Evolutionary conservation across 257 asterid genomes (phyloP).

Genomic region (Coffea canephora): DNA sequence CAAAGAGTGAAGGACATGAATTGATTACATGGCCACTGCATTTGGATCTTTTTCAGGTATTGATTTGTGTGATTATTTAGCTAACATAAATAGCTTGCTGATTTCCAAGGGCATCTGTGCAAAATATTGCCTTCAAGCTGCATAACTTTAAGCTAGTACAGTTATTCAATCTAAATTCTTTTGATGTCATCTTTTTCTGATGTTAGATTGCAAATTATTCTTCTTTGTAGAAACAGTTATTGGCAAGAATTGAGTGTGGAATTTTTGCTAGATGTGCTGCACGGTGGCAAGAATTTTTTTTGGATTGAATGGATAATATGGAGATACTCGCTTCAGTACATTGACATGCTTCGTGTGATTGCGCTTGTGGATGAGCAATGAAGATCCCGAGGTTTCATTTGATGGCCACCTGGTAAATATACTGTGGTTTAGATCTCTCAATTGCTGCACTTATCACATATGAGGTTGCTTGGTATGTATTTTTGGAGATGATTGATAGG

Average conservation of each 20-base stretch:
- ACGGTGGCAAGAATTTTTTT: neutral
- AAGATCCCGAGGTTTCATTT: neutral
- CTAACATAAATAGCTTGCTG: neutral
- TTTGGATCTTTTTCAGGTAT: constrained; percentile 17
- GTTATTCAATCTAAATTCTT: neutral
- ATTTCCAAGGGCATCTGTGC: neutral
- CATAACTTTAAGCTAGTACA: neutral
- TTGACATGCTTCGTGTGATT: neutral
- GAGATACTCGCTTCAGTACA: neutral
- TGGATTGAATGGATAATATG: neutral
- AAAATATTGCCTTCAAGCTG: neutral
- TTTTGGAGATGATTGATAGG: constrained; percentile 2
- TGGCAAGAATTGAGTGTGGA: constrained; percentile 10
- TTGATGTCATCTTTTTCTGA: neutral
- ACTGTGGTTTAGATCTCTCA: neutral
- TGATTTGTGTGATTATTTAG: neutral
- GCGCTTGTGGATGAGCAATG: constrained; percentile 5
- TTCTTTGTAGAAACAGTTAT: neutral
- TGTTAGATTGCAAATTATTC: constrained; percentile 10
- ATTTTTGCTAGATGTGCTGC: neutral
- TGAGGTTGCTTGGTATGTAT: constrained; percentile 1
- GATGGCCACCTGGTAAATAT: constrained; percentile 11
- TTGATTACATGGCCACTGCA: constrained; percentile 2
- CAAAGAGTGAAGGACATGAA: neutral
- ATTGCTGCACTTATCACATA: neutral